Base-by-base conservation (phyloP, 352 stramenopile species). In the Phytophthora rubi region DNA sequence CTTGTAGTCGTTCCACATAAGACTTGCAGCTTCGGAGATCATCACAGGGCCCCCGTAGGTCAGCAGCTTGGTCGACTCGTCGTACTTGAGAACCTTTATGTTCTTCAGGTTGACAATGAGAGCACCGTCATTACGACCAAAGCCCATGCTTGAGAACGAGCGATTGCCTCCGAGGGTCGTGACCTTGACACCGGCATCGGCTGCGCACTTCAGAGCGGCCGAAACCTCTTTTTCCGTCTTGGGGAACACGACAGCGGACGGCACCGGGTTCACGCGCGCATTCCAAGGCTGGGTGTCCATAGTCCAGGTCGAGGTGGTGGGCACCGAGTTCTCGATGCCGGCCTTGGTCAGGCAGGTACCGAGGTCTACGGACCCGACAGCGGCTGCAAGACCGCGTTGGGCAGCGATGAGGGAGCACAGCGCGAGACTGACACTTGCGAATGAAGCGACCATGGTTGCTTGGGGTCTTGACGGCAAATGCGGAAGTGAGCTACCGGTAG, bases 71-170 rank as follows among this genome's bases (percentile, higher is more conserved):
- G 56, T 62, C 21, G 33, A 54, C 42, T 54, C 56, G 26, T 62
- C 56, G 21, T 47, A 62, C 56, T 62, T 35, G n/a, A 62, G 44
- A 12, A 54, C 23, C 44, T 62, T 62, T 44, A 62, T 16, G 4
- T 37, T 23, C 44, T 62, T 62, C 13, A 62, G 15, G 44, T 62
- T 62, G 35, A 62, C 54, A 21, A 54, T 47, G 6, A 62, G 44
- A 15, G 56, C 42, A 3, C 56, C 56, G 30, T 39, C 56, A 13
- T 62, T 54, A 15, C 56, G 56, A 13, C 56, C 56, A 26, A 62
- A 62, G 6, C 44, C 56, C 56, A 62, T 62, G 42, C 56, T 62
- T 23, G 42, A 62, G 56, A 62, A 62, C 39, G 56, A 62, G 8
- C 56, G 23, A 26, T 26, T 26, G 23, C 23, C 23, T 26, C 23